Evolutionary conservation across 148 eudicot species (phyloP), one percentile per base, ranked within the genome.

Genomic region (Cornus florida): DNA sequence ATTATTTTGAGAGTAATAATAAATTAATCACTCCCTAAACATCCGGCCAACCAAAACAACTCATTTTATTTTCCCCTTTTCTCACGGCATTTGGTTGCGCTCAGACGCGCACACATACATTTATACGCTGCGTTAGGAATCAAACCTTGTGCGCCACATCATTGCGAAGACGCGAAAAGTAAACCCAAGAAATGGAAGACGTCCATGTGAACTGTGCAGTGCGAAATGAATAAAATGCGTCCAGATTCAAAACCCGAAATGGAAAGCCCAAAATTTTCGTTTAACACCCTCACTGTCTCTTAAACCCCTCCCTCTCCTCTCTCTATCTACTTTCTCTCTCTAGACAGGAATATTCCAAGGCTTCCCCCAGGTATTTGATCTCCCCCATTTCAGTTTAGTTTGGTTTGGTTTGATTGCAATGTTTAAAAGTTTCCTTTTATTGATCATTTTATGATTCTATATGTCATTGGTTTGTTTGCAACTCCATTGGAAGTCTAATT

Each of bases 331-430:
- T 14, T 41, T 24, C 75, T 17, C 76, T 73, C 76, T 56, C 14
- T 53, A 62, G 9, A 19, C 17, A 60, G 20, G 62, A 33, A 23
- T 4, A 33, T 50, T 72, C 48, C 7, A 50, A 14, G 75, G 8
- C 32, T 60, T 28, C 74, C 74, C 22, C 46, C 17, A 43, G 74
- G 74, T 71, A 48, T 57, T 32, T 32, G 43, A 31, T 74, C 43
- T 57, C 13, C 57, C 67, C 32, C 66, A 2, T n/a, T 20, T 60
- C 66, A 19, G 28, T 33, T 32, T 73, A n/a, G n/a, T n/a, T n/a
- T n/a, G 65, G 23, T 28, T 56, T 19, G 7, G 23, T 60, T 60
- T 19, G 28, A 57, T 59, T 28, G 77, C 69, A 60, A 62, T 75
- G 69, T 66, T 19, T 33, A 2, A 66, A 62, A 6, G 22, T 59